Conservation (phyloP, 176 grass and related monocot species). For the Raddia guianensis region DNA sequence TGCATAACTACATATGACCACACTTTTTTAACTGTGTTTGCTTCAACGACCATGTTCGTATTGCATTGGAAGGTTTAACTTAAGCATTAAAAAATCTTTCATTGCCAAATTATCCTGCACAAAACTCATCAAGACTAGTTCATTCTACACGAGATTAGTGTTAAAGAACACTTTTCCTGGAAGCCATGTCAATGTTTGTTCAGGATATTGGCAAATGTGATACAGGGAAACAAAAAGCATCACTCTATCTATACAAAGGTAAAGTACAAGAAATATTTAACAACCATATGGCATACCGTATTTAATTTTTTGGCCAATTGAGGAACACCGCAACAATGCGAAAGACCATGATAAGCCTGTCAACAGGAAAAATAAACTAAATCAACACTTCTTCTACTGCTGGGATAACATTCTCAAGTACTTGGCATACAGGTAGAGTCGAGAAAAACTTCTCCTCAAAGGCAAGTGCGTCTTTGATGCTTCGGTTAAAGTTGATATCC, state of each 20-base stretch:
- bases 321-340: conserved; percentile 93
- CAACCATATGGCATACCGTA: conserved; percentile 62
- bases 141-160: conserved; percentile 22
- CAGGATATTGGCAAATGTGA: conserved; percentile 24
- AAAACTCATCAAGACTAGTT: conserved; percentile 1
- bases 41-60: not conserved
- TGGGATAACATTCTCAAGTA: conserved; percentile 32
- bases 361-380: conserved; percentile 21
- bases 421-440: conserved; percentile 68
- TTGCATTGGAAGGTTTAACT: conserved; percentile 17
- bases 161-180: not conserved
- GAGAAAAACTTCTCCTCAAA: conserved; percentile 92
- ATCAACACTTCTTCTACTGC: conserved; percentile 30
- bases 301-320: conserved; percentile 97
- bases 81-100: conserved; percentile 2
- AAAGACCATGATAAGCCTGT: conserved; percentile 89
- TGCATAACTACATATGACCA: conserved; percentile 16
- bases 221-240: conserved; percentile 14
- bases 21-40: conserved; percentile 2
- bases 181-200: conserved; percentile 15
- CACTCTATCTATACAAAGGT: conserved; percentile 4
- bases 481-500: conserved; percentile 95
- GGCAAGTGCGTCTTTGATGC: conserved; percentile 82
- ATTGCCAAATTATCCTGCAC: conserved; percentile 2
- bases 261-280: conserved; percentile 26